Evolutionary conservation across 768 basidiomycete genomes (phyloP), one percentile per base, ranked within the genome.

Genomic region (Lepiota venenata): DNA sequence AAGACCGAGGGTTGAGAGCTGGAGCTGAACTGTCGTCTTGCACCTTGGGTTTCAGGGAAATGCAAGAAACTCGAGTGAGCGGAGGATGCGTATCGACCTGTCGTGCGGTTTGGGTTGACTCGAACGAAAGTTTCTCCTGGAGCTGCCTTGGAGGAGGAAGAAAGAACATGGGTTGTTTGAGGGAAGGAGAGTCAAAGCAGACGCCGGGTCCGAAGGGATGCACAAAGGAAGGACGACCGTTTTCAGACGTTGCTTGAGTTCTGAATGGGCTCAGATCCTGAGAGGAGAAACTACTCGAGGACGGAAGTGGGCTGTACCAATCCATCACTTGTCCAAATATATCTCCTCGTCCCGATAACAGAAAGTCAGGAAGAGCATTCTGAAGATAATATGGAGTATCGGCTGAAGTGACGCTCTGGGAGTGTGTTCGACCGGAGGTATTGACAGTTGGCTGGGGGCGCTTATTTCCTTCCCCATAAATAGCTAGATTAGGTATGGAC

Each of bases 121-220:
- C 91, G 63, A 93, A 93, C 0, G 88, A 90, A 60, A 92, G 89
- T 85, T 92, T 88, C 65, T 86, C 87, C 20, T 90, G 85, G n/a
- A 93, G 66, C 40, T 75, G 73, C 3, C 80, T 82, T 1, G 82
- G 77, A 1, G 78, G 60, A 3, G 74, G 72, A 3, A 82, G 64
- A 45, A 69, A 73, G 15, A 80, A 67, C 1, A 72, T 49, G 1
- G 71, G 67, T 7, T 76, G 73, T 32, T 70, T 75, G 56, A 78
- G 73, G 0, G 75, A 66, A 3, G 85, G 87, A 0, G 81, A 75
- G 51, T 84, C 83, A 60, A 87, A 91, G 2, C 71, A 58, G 27
- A 91, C 76, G 7, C 81, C 81, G 4, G 71, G 64, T 14, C 88
- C 88, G 64, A 90, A 89, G 0, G 89, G 88, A 57, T 80, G 67